Evolutionary conservation across 306 rosid species (phyloP).

Genomic region (Acacia crassicarpa): DNA sequence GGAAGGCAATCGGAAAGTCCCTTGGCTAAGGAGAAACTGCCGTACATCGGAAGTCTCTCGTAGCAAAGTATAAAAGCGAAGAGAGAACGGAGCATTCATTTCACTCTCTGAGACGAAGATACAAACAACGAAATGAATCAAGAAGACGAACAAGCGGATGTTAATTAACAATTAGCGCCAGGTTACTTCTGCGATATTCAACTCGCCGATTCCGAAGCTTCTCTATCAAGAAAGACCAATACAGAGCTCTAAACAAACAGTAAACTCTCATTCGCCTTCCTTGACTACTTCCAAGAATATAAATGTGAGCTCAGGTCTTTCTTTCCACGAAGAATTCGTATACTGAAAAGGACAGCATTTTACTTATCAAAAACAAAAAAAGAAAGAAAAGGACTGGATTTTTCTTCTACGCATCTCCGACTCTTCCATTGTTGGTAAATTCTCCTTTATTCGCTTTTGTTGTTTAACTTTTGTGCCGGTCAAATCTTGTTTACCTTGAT

Average conservation of each 20-base stretch:
- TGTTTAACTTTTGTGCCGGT: neutral
- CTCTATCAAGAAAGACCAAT: neutral
- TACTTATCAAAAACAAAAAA: too few relatives aligned
- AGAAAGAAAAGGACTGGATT: neutral
- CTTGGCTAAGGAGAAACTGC: neutral
- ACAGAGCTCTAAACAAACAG: neutral
- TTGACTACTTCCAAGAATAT: neutral
- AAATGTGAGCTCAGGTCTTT: neutral
- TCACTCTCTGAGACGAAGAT: neutral
- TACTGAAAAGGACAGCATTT: neutral
- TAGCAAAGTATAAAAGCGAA: neutral
- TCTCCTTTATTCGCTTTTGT: neutral
- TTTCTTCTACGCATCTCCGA: constrained; percentile 4
- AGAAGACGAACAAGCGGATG: neutral
- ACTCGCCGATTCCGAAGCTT: neutral
- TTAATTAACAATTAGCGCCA: neutral
- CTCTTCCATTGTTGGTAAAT: neutral
- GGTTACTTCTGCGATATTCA: neutral
- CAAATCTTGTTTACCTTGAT: neutral
- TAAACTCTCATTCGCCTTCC: neutral
- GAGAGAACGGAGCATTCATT: neutral
- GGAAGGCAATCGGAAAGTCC: neutral
- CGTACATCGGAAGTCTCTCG: neutral
- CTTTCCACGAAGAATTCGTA: neutral
- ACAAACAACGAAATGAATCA: neutral